Percentiles rank a stretch among this genome's conserved stretches.
These are phyloP conservation scores for Celoporthe dispersa DNA, from an alignment of 2,329 filamentous ascomycete species.

Conservation along the genomic window DNA sequence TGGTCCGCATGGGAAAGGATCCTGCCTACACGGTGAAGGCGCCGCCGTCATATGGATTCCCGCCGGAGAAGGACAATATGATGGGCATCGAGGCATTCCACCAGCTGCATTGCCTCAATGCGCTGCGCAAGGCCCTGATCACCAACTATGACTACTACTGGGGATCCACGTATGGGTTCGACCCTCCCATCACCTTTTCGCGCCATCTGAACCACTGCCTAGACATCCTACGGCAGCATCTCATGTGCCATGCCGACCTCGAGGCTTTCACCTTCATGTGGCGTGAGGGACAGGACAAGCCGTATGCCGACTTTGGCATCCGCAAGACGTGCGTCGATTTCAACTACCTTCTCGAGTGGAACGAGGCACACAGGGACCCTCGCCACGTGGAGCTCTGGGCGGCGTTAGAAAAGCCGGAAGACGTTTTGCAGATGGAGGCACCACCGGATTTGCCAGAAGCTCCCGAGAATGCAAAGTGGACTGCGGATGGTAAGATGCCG, in stretches of 20 bases:
- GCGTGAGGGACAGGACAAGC: conserved; percentile 17
- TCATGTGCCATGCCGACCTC: conserved; percentile 19
- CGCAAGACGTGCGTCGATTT: conserved; percentile 21
- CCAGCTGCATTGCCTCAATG: conserved; percentile 24
- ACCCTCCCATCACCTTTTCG: conserved; percentile 14
- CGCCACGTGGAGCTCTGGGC: conserved; percentile 8
- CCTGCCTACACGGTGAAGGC: conserved; percentile 6
- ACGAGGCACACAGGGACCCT: conserved; percentile 2
- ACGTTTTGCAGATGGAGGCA: conserved; percentile 1
- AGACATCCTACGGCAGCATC: conserved; percentile 19
- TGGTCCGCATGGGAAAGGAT: conserved; percentile 5
- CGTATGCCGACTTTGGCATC: conserved; percentile 22
- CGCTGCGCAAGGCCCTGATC: conserved; percentile 19
- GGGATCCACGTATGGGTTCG: conserved; percentile 14
- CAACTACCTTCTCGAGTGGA: conserved; percentile 16
- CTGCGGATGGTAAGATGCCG: background rate
- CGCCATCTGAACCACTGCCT: conserved; percentile 22
- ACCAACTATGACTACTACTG: conserved; percentile 15
- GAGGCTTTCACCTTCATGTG: conserved; percentile 18
- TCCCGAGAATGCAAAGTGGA: background rate
- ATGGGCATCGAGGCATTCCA: conserved; percentile 24
- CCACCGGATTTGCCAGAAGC: background rate
- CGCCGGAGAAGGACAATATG: conserved; percentile 2
- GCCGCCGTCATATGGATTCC: background rate
- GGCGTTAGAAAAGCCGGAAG: background rate